Evolutionary conservation across 805 yeast species (phyloP), one percentile per base, ranked within the genome.

Genomic region (Yamadazyma laniorum): DNA sequence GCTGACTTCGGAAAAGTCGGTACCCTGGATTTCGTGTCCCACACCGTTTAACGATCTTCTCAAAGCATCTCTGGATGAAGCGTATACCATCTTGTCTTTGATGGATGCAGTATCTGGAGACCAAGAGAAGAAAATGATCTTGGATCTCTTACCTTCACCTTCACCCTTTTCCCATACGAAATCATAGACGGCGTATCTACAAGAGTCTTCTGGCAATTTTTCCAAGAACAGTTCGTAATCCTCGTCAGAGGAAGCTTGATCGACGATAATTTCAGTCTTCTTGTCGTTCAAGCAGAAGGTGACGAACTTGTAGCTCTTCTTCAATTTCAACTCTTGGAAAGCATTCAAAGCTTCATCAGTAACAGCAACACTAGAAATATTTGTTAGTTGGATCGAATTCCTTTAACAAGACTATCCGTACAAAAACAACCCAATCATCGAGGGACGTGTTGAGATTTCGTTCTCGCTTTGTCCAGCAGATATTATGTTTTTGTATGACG

Each of bases 21-120:
- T 93, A 61, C 98, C 99, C 75, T 93, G 99, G 59, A 93, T 76
- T 61, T 93, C 99, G 52, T 95, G 67, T 41, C 96, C 74, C 52
- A 93, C 81, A 67, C 99, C 99, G 65, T 86, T 91, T 61, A 93
- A 76, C 40, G 99, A 91, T 72, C 96, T 88, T 77, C 98, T 91
- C 60, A 93, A 79, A 34, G 97, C 96, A 57, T 90, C 98, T 72
- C 89, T 89, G 44, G 98, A 90, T n/a, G 96, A 80, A 33, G 99
- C 98, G 74, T 90, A 91, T 47, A 91, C 85, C 99, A 93, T 93
- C 85, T 93, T 93, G 55, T 89, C 66, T 75, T 95, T 85, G 58
- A 93, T 82, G 46, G 93, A 88, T 39, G 98, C 96, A 46, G 95
- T 87, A 63, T 93, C 99, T 57, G 99, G 99, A 47, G 97, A 82